Evolutionary conservation across 1,139 yeast genomes (phyloP).

Genomic region (Kluyveromyces sp.): DNA sequence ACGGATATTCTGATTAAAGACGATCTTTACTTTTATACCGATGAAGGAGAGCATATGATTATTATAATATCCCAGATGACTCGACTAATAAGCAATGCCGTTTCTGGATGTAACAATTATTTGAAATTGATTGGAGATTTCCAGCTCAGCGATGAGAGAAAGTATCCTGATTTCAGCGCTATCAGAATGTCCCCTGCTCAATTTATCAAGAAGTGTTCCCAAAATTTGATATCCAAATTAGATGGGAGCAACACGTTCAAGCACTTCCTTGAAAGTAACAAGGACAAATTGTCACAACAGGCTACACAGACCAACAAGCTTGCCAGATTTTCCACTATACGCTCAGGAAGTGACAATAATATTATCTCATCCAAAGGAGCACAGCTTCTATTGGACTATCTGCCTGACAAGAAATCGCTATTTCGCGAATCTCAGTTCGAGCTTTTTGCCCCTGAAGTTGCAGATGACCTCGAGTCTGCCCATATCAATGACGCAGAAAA

Average conservation of each 20-base stretch:
- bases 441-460: conserved; percentile 27
- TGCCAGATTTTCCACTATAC: conserved; percentile 52
- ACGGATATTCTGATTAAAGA: conserved; percentile 26
- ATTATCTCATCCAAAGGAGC: conserved; percentile 55
- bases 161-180: conserved; percentile 63
- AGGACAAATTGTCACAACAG: conserved; percentile 13
- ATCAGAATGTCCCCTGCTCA: conserved; percentile 55
- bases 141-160: conserved; percentile 54
- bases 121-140: conserved; percentile 65
- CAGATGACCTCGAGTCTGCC: conserved; percentile 12
- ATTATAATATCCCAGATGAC: conserved; percentile 61
- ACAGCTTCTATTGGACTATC: conserved; percentile 37
- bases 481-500: conserved; percentile 26
- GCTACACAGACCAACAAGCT: conserved; percentile 22
- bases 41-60: conserved; percentile 61
- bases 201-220: conserved; percentile 57
- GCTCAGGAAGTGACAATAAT: conserved; percentile 50
- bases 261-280: conserved; percentile 20
- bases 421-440: conserved; percentile 37
- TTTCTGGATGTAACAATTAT: conserved; percentile 41
- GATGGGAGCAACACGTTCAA: conserved; percentile 17
- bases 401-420: conserved; percentile 39
- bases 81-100: conserved; percentile 45
- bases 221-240: conserved; percentile 48
- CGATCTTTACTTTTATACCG: conserved; percentile 46